phyloP scores from a whole-genome alignment of 2,329 filamentous ascomycete species.

The Alternaria panax region DNA sequence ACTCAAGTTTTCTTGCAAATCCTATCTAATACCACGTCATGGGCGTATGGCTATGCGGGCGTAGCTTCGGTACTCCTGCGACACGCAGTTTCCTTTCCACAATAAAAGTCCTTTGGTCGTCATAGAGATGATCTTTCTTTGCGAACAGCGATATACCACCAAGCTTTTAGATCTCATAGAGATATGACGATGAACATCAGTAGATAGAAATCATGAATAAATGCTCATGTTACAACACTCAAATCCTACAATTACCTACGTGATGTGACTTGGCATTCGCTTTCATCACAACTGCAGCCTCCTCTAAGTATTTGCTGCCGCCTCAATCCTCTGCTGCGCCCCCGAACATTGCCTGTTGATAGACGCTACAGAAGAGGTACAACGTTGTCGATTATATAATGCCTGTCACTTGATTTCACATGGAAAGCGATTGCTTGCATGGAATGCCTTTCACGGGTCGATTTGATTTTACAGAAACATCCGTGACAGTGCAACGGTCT shows the following conservation, averaged over 20 bases:
- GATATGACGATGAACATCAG: not conserved
- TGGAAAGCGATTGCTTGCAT: too few species aligned
- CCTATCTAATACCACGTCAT: slow-evolving; percentile 3
- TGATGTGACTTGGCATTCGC: not conserved
- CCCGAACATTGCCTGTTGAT: not conserved
- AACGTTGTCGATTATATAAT: too few species aligned
- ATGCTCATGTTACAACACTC: not conserved
- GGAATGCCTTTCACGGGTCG: too few species aligned
- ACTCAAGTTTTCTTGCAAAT: slow-evolving; percentile 1
- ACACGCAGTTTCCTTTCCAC: not conserved
- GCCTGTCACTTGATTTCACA: too few species aligned
- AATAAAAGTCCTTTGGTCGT: slow-evolving; percentile 4
- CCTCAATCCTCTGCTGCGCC: not conserved
- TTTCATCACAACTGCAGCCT: not conserved
- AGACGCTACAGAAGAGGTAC: not conserved
- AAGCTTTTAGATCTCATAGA: slow-evolving; percentile 1
- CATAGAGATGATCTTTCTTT: not conserved
- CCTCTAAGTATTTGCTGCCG: not conserved
- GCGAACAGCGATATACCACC: slow-evolving; percentile 4
- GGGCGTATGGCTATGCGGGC: slow-evolving; percentile 9
- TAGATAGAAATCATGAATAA: slow-evolving; percentile 1
- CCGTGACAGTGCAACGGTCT: too few species aligned
- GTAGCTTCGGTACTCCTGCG: slow-evolving; percentile 5
- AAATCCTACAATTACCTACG: not conserved
- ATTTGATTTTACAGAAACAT: too few species aligned